phyloP scores from a whole-genome alignment of 805 yeast genomes.

The Hanseniaspora nectarophila region DNA sequence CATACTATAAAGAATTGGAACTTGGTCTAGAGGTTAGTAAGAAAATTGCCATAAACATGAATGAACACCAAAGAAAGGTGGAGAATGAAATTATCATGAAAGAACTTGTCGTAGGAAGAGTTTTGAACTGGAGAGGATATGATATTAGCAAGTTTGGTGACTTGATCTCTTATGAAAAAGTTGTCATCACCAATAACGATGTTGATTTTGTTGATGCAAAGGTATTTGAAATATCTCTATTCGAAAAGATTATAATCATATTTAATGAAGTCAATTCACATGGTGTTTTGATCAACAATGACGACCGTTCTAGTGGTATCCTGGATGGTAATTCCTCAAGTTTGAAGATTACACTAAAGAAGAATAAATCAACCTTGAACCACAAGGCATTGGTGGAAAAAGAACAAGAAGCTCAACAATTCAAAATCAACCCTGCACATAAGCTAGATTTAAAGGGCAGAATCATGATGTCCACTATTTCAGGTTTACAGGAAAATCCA shows the following conservation, averaged over 20 bases:
- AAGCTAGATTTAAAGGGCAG: slow-evolving; percentile 64
- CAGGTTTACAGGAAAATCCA: slow-evolving; percentile 32
- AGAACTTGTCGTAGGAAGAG: slow-evolving; percentile 53
- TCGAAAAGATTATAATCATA: slow-evolving; percentile 55
- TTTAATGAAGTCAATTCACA: slow-evolving; percentile 31
- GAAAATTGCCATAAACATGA: slow-evolving; percentile 75
- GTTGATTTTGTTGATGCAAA: slow-evolving; percentile 26
- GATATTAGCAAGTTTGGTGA: slow-evolving; percentile 72
- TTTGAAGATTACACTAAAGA: slow-evolving; percentile 31
- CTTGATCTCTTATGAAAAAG: slow-evolving; percentile 59
- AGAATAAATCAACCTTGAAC: slow-evolving; percentile 16
- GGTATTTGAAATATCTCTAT: slow-evolving; percentile 80
- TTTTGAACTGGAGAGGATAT: slow-evolving; percentile 87
- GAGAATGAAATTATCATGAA: slow-evolving; percentile 68
- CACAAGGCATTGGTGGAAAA: not conserved
- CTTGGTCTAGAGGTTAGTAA: slow-evolving; percentile 63
- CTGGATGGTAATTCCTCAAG: slow-evolving; percentile 34
- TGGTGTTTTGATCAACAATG: not conserved
- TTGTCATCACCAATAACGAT: slow-evolving; percentile 37
- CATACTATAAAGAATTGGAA: slow-evolving; percentile 50
- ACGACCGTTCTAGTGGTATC: slow-evolving; percentile 28
- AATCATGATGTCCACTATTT: slow-evolving; percentile 60
- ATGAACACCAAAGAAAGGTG: slow-evolving; percentile 85
- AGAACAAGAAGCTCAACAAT: not conserved
- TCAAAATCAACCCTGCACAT: slow-evolving; percentile 21